Conservation (phyloP, 2,329 filamentous ascomycete genomes). For the Neodidymelliopsis sp. region DNA sequence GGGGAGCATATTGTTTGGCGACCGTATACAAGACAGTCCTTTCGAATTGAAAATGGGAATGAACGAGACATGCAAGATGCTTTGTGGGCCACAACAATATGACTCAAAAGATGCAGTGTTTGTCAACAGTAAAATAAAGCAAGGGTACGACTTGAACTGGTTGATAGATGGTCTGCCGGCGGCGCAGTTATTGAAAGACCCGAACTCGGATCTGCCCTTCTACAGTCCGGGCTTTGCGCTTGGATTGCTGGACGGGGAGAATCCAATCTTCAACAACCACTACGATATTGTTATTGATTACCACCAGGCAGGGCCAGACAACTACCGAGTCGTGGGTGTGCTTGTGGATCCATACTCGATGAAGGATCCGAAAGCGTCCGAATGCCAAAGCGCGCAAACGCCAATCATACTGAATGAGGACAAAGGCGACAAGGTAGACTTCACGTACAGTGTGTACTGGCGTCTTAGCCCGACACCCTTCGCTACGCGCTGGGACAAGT, state of each 20-base stretch:
- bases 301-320: slow-evolving; percentile 75
- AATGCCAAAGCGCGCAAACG: slow-evolving; percentile 69
- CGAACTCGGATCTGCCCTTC: slow-evolving; percentile 77
- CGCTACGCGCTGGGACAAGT: slow-evolving; percentile 99
- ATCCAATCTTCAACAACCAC: slow-evolving; percentile 84
- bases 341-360: slow-evolving; percentile 83
- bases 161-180: slow-evolving; percentile 93
- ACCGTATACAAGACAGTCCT: slow-evolving; percentile 95
- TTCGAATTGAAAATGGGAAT: slow-evolving; percentile 86
- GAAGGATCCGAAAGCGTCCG: slow-evolving; percentile 64
- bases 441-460: slow-evolving; percentile 95
- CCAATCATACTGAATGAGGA: slow-evolving; percentile 71
- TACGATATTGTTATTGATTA: slow-evolving; percentile 95
- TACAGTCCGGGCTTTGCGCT: slow-evolving; percentile 92
- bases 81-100: slow-evolving; percentile 75
- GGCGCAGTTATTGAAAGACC: slow-evolving; percentile 81
- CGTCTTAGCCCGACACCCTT: slow-evolving; percentile 82
- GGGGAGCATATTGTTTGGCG: slow-evolving; percentile 95
- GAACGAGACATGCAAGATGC: slow-evolving; percentile 85
- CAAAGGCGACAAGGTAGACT: slow-evolving; percentile 73
- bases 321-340: slow-evolving; percentile 90
- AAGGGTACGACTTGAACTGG: slow-evolving; percentile 95
- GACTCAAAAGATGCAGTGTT: slow-evolving; percentile 74
- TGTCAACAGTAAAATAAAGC: slow-evolving; percentile 80
- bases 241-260: slow-evolving; percentile 63